Evolutionary conservation across 192 early-diverging fungal species (phyloP), one percentile per base, ranked within the genome.

Genomic region (Gamsiella multidivaricata): DNA sequence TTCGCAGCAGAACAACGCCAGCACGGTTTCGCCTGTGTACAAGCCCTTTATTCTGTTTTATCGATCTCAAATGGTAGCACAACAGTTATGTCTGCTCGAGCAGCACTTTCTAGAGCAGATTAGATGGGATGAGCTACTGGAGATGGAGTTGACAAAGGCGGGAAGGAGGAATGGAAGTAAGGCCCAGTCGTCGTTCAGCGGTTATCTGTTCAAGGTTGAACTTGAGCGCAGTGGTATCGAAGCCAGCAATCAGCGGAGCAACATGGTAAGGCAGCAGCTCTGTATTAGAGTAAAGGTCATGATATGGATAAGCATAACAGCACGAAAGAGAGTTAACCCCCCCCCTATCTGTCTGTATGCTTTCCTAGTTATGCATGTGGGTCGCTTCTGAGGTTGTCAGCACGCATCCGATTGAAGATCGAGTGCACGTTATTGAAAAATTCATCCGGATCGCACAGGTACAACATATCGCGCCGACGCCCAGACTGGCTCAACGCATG

Each of bases 361-460:
- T 39, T 22, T 2, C 20, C 33, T 47, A 81, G 81, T 28, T 79
- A 1, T 82, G 84, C 43, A 86, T 87, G 59, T 90, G 89, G 89
- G 89, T 89, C 0, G 83, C 88, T 2, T 82, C 81, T 20, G 86
- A 86, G 58, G 81, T 90, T 32, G 75, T 90, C 6, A 42, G 68
- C n/a, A 82, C 83, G 3, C 55, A 32, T 11, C 45, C 66, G 20
- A 33, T 82, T 14, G 85, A 85, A 7, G 71, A 82, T n/a, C 83
- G 89, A 11, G 85, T 82, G 5, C 68, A 72, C 28, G 83, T 89
- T 0, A 84, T 90, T 36, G 88, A 89, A 59, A 88, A 90, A 32
- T 89, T 90, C 32, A 90, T 90, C 41, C 63, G 86, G 23, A 80
- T 90, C 26, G 89, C 89, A 11, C 81, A 85, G 72, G 86, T 87